Evolutionary conservation across 768 basidiomycete species (phyloP).

Genomic region (Amanita polypyramis): DNA sequence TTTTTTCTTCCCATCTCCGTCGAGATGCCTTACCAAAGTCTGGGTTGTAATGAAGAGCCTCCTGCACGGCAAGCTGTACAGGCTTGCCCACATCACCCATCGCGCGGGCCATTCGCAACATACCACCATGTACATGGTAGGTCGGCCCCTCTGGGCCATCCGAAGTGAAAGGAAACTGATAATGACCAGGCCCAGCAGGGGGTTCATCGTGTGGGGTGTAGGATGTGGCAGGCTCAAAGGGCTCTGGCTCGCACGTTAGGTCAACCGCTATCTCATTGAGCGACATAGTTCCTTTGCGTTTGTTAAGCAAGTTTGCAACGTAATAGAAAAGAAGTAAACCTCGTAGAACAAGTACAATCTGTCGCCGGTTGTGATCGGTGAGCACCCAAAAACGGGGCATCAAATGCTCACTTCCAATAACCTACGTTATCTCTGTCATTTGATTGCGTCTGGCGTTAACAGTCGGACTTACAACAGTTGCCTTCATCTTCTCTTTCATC

Average conservation of each 20-base stretch:
- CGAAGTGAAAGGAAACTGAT: conserved; percentile 21
- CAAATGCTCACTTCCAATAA: conserved; percentile 53
- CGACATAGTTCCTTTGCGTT: conserved; percentile 60
- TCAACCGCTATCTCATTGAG: conserved; percentile 83
- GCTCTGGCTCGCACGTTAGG: conserved; percentile 68
- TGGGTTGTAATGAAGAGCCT: conserved; percentile 58
- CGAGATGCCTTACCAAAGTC: conserved; percentile 49
- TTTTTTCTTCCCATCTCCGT: background rate
- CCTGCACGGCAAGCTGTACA: conserved; percentile 63
- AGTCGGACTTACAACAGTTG: conserved; percentile 33
- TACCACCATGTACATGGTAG: conserved; percentile 73
- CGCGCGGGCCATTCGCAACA: conserved; percentile 65
- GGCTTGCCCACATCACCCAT: conserved; percentile 75
- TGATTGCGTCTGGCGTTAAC: background rate
- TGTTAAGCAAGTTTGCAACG: background rate
- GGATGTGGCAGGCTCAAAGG: conserved; percentile 43
- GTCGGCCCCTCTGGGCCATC: conserved; percentile 14
- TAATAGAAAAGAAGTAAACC: conserved; percentile 21
- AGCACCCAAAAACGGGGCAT: conserved; percentile 85
- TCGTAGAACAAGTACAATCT: conserved; percentile 69
- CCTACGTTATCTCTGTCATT: conserved; percentile 13
- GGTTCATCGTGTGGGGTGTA: conserved; percentile 21
- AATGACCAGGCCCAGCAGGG: conserved; percentile 24
- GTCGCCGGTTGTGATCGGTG: conserved; percentile 64
- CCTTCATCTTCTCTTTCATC: conserved; percentile 33